phyloP scores from a whole-genome alignment of 345 rosid genomes.

The Toxicodendron radicans region DNA sequence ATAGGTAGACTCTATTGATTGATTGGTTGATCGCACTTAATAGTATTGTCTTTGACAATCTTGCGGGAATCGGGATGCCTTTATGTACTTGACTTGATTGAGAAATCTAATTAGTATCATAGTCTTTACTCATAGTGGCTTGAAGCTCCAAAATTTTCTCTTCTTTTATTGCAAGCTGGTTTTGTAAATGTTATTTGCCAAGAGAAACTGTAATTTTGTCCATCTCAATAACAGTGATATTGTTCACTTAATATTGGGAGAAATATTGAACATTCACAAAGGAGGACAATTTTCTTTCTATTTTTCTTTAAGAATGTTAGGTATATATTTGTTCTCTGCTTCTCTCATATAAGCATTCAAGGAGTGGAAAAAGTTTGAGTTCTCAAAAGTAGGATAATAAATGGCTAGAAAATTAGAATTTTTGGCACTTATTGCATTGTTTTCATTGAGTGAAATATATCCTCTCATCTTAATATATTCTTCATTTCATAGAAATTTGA shows the following conservation, averaged over 20 bases:
- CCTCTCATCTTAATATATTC: background rate
- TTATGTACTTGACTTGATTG: too few relatives aligned
- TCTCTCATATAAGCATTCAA: background rate
- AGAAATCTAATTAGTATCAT: too few relatives aligned
- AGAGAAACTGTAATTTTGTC: too few relatives aligned
- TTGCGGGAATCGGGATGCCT: slow-evolving; percentile 66
- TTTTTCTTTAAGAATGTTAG: background rate
- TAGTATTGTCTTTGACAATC: slow-evolving; percentile 83
- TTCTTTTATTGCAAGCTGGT: too few relatives aligned
- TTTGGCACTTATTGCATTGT: background rate
- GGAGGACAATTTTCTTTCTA: background rate
- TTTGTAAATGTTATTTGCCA: too few relatives aligned
- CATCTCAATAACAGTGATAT: too few relatives aligned
- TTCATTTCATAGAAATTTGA: too few relatives aligned
- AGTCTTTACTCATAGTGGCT: too few relatives aligned
- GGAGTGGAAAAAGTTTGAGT: background rate
- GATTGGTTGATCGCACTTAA: slow-evolving; percentile 9
- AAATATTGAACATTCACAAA: background rate
- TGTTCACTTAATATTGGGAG: background rate
- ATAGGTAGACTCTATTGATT: background rate
- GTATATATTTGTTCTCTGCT: background rate
- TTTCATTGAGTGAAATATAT: background rate
- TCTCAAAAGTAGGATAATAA: background rate
- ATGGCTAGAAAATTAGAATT: background rate
- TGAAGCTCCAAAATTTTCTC: too few relatives aligned